Evolutionary conservation across 2,329 filamentous ascomycete species (phyloP), one percentile per base, ranked within the genome.

Genomic region (Colletotrichum echinochloae): DNA sequence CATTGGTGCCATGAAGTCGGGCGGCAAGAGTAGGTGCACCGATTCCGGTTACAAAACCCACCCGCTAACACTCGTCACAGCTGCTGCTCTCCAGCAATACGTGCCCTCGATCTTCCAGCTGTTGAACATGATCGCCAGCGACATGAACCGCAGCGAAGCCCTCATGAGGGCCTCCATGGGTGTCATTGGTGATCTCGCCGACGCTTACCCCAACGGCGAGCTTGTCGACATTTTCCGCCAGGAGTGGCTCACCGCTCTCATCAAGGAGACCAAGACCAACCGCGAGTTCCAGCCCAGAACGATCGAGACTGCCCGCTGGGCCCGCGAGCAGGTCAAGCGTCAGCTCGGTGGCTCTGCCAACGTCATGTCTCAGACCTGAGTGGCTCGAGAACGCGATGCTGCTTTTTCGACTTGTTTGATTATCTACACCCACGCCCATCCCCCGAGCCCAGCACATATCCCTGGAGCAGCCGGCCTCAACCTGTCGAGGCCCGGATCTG

Each of bases 91-190:
- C 37, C 88, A 91, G 76, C 92, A 90, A 71, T 97, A 93, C 76
- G 89, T 98, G 26, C 88, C 92, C 75, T 89, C 91, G 9, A 95
- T 99, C 78, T 98, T 98, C 85, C 87, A 92, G 75, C 89, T 98
- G 62, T 89, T 99, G 54, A 91, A 93, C 77, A 88, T 90, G 72
- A 92, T 98, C 75, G 91, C 91, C 73, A 86, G 89, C 74, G 96
- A 98, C 79, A 87, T 88, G 74, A 97, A 96, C 85, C 92, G 94
- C 75, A 97, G 94, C 78, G 96, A 99, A 83, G 90, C 93, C 44
- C 86, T 99, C 59, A 92, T 98, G 87, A 89, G 96, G 75, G 93
- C 95, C n/a, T 90, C 93, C 11, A 98, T 98, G 94, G 96, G 96
- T 81, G 95, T 98, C 65, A 93, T 99, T 83, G 96, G 95, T 84